These are phyloP conservation scores for Zasmidium angulare DNA, from an alignment of 2,329 filamentous ascomycete genomes.

Conservation along the genomic window DNA sequence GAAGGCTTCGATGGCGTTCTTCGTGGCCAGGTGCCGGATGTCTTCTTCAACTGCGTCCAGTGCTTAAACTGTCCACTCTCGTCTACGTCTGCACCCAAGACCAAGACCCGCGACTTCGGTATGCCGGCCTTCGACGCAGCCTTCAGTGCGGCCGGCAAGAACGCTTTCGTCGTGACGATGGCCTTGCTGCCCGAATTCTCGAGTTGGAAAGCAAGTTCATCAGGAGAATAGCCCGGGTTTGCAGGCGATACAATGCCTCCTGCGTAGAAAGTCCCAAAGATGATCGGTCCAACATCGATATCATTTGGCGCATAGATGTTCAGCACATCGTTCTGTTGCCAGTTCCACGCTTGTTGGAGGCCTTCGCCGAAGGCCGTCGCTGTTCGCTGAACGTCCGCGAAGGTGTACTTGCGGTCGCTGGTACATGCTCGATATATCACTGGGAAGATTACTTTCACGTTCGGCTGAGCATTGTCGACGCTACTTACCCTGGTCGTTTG, in stretches of 20 bases:
- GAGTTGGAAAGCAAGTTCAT: constrained; percentile 83
- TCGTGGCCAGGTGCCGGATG: constrained; percentile 58
- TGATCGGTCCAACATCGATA: constrained; percentile 70
- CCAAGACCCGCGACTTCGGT: constrained; percentile 66
- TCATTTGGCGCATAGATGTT: constrained; percentile 81
- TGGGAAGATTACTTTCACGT: constrained; percentile 36
- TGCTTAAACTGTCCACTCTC: constrained; percentile 62
- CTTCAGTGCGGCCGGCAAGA: constrained; percentile 63
- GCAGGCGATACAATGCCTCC: constrained; percentile 81
- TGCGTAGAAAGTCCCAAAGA: constrained; percentile 70
- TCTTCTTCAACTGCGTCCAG: constrained; percentile 68
- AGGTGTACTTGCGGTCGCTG: constrained; percentile 69
- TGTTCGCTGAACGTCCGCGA: constrained; percentile 61
- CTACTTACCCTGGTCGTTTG: constrained; percentile 70
- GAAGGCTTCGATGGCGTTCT: constrained; percentile 59
- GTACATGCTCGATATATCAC: constrained; percentile 74
- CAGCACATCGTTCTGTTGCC: constrained; percentile 81
- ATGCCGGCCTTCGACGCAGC: constrained; percentile 71
- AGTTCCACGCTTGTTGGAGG: constrained; percentile 70
- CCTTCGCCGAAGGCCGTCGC: constrained; percentile 78
- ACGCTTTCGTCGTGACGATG: constrained; percentile 68
- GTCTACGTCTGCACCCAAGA: constrained; percentile 70
- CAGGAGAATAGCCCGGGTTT: constrained; percentile 81
- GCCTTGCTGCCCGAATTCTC: constrained; percentile 73
- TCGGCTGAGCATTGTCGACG: not conserved